Evolutionary conservation across 1,284 basidiomycete genomes (phyloP).

Genomic region (Apiotrichum gamsii): DNA sequence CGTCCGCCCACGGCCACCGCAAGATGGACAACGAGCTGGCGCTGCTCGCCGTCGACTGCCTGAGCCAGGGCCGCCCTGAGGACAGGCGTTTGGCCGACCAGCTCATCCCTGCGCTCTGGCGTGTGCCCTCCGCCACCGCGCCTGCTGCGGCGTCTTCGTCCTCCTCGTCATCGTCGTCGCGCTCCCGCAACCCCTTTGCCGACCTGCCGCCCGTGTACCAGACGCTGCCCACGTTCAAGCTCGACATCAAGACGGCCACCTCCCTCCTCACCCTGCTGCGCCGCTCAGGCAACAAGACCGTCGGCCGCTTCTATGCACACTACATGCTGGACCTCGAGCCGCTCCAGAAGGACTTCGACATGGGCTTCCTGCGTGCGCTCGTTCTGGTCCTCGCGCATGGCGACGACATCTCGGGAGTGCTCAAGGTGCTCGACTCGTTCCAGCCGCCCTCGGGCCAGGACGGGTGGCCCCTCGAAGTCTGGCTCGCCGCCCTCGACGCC

Average conservation of each 20-base stretch:
- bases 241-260: constrained; percentile 19
- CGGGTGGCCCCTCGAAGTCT: constrained; percentile 28
- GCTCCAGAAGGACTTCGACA: constrained; percentile 10
- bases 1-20: not conserved
- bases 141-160: constrained; percentile 7
- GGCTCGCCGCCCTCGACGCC: constrained; percentile 22
- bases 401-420: constrained; percentile 17
- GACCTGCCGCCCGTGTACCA: not conserved
- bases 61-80: constrained; percentile 25
- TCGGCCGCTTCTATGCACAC: constrained; percentile 19
- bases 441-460: constrained; percentile 18
- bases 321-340: constrained; percentile 15
- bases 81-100: constrained; percentile 27
- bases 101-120: constrained; percentile 29
- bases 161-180: too few relatives aligned
- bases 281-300: constrained; percentile 5
- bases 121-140: constrained; percentile 23
- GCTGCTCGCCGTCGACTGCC: constrained; percentile 21
- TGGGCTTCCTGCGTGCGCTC: constrained; percentile 10
- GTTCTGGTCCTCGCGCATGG: constrained; percentile 11
- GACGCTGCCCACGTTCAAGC: constrained; percentile 11
- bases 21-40: constrained; percentile 31
- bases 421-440: constrained; percentile 23
- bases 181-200: not conserved
- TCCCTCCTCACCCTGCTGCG: constrained; percentile 18